Evolutionary conservation across 495 filamentous ascomycete species (phyloP).

Genomic region (Aspergillus mulundensis): DNA sequence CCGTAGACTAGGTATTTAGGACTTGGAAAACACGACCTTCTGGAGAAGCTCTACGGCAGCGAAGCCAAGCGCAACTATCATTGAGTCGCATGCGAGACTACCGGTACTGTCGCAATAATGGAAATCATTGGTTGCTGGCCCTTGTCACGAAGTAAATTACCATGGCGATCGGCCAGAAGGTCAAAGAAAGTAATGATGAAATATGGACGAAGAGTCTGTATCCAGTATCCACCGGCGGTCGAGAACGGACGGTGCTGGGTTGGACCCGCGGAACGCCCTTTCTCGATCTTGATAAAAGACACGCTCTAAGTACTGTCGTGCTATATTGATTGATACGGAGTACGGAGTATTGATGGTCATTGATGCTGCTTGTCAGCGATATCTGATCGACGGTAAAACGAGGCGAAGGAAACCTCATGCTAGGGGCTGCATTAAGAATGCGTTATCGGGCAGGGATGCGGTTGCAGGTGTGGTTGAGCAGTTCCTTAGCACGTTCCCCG

Average conservation of each 20-base stretch:
- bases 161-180: neutral
- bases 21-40: constrained; percentile 16
- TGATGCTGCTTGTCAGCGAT: neutral
- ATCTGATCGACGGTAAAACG: neutral
- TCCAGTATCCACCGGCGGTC: constrained; percentile 2
- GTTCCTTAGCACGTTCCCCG: neutral
- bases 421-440: neutral
- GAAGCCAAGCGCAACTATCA: constrained; percentile 10
- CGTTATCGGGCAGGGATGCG: neutral
- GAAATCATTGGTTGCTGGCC: neutral
- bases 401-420: constrained; percentile 1
- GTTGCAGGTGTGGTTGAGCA: neutral
- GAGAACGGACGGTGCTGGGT: neutral
- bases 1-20: constrained; percentile 14
- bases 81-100: constrained; percentile 6
- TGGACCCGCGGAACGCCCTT: neutral
- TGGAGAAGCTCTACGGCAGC: constrained; percentile 12
- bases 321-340: no score
- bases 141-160: constrained; percentile 5
- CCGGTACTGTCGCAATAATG: constrained; percentile 1
- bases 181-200: constrained; percentile 9
- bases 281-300: neutral
- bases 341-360: no score
- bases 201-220: neutral
- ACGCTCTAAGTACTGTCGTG: no score